A percentile compares a stretch with the other conserved stretches of the same genome.
Evolutionary conservation across 106 monocot species (phyloP).

Genomic region (Acorus calamus): DNA sequence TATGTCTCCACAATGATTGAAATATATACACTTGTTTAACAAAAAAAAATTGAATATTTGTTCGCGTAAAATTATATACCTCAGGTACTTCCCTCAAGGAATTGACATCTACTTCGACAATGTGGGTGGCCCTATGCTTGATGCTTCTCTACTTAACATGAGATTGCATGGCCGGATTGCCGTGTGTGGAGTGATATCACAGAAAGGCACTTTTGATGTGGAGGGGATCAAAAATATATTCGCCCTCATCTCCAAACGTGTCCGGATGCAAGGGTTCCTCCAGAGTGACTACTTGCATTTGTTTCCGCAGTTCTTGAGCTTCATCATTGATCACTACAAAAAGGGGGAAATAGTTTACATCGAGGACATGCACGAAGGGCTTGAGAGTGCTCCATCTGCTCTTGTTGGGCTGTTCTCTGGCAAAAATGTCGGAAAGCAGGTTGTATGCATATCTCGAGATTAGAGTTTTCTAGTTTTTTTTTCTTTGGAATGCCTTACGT

Average conservation of each 20-base stretch:
- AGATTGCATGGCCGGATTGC: constrained; percentile 49
- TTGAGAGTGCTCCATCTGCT: constrained; percentile 59
- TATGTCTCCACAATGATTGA: too few relatives aligned
- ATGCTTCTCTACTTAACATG: constrained; percentile 72
- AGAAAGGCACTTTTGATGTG: constrained; percentile 16
- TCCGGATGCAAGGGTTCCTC: constrained; percentile 54
- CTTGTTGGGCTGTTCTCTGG: constrained; percentile 63
- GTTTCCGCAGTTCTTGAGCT: constrained; percentile 41
- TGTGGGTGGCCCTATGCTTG: constrained; percentile 66
- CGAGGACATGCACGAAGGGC: constrained; percentile 52
- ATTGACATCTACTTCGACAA: constrained; percentile 93
- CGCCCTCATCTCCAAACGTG: constrained; percentile 25
- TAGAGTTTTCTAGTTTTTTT: too few relatives aligned
- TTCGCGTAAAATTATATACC: not conserved
- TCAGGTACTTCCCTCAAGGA: constrained; percentile 66
- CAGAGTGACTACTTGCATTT: constrained; percentile 46
- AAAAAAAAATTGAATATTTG: too few relatives aligned
- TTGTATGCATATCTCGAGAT: constrained; percentile 11
- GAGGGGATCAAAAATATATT: constrained; percentile 42
- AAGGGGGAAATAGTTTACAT: constrained; percentile 54
- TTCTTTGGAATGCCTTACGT: too few relatives aligned
- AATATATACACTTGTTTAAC: too few relatives aligned
- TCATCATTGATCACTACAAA: constrained; percentile 19
- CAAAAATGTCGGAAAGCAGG: constrained; percentile 66
- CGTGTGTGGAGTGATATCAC: constrained; percentile 66